A percentile compares a stretch with the other conserved stretches of the same genome.
These are phyloP conservation scores for Rubroboletus satanas DNA, from an alignment of 768 basidiomycete genomes.

Conservation along the genomic window DNA sequence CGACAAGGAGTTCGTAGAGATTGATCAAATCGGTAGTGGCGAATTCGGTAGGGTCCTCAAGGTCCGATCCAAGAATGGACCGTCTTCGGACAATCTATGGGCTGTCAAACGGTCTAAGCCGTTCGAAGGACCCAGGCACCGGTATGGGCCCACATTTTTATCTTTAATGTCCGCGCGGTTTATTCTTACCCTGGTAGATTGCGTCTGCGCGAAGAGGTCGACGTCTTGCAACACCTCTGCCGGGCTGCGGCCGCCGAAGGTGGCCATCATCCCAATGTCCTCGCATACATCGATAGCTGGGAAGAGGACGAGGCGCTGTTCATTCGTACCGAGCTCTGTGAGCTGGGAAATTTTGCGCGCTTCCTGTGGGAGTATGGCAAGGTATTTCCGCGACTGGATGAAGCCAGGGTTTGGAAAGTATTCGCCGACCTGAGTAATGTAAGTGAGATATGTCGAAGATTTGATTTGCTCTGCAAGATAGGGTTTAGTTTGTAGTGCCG, in stretches of 20 bases:
- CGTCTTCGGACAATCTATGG: constrained; percentile 48
- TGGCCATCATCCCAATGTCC: constrained; percentile 68
- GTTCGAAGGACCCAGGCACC: constrained; percentile 86
- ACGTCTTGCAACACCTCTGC: constrained; percentile 77
- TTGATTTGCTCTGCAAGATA: constrained; percentile 9
- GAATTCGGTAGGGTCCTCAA: constrained; percentile 94
- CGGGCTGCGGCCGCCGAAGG: constrained; percentile 28
- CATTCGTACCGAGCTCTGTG: constrained; percentile 94
- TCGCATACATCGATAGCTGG: constrained; percentile 93
- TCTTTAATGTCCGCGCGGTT: constrained; percentile 13
- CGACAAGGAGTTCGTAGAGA: constrained; percentile 73
- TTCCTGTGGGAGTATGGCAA: constrained; percentile 93
- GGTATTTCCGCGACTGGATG: constrained; percentile 78
- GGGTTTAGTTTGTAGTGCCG: constrained; percentile 21
- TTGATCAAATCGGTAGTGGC: constrained; percentile 83
- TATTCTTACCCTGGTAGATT: constrained; percentile 42
- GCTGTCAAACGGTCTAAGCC: constrained; percentile 94
- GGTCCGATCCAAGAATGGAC: constrained; percentile 61
- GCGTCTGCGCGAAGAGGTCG: constrained; percentile 91
- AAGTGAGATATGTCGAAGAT: constrained; percentile 33
- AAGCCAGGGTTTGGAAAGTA: constrained; percentile 95
- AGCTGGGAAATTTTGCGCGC: constrained; percentile 83
- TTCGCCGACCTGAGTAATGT: constrained; percentile 86
- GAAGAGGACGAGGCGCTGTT: constrained; percentile 85
- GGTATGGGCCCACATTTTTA: constrained; percentile 47